Base-by-base conservation (phyloP, 805 yeast genomes). In the Ogataea pignaliae region DNA sequence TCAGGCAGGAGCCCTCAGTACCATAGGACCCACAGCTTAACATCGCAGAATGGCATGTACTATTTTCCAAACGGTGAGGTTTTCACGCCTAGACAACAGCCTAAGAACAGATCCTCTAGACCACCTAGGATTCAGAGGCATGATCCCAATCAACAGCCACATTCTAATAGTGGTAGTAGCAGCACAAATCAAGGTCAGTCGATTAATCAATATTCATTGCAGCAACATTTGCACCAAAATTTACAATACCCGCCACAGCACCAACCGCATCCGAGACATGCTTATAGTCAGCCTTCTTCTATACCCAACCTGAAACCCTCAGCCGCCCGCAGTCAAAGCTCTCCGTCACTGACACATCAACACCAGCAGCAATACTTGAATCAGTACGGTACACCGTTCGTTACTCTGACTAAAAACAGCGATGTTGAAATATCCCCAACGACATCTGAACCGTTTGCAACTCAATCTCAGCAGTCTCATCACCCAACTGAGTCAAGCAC, bases 1-100 rank as follows among this genome's bases (percentile, higher is more conserved):
- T 21, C 26, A 21, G 26, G 26, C 26, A 21, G 26, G 26, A 21
- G 7, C 7, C 7, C 26, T 5, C 26, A 18, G n/a, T 35, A 31
- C 15, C 47, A 30, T 14, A 35, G 42, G 39, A 40, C 37, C 21
- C 45, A 44, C 41, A 35, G 45, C 42, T 31, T 41, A 12, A 33
- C 44, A 29, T 41, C 46, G 29, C 47, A 28, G 18, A 37, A 26
- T 45, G 54, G 56, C 3, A 46, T 45, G 50, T 59, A 54, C 40
- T 69, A 63, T 48, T 76, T 76, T 53, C 80, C 80, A 13, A 75
- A 76, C 54, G 81, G 81, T 39, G 81, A 76, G 52, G 66, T 74
- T 2, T 76, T 75, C 55, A 60, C 73, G 31, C 80, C 80, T 2
- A 55, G 79, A 34, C 58, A 55, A 36, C 63, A 66, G 11, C 74